Conservation (phyloP, 2,329 filamentous ascomycete species). For the Chaetomiaceae sp. region DNA sequence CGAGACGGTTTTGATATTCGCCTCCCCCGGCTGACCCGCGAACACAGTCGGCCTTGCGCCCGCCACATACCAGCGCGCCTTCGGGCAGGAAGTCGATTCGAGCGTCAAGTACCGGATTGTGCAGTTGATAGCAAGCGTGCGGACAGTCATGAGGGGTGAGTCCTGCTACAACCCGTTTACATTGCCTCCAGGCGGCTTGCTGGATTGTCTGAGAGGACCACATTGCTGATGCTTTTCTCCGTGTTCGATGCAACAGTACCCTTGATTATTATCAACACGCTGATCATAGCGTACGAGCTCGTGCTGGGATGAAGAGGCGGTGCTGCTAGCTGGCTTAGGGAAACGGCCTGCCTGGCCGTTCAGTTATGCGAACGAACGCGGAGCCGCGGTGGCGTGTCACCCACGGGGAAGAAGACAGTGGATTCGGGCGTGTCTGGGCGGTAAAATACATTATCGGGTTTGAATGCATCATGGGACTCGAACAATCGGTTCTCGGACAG, state of each 20-base stretch:
- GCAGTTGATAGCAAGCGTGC: slow-evolving; percentile 82
- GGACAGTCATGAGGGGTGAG: slow-evolving; percentile 89
- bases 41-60: slow-evolving; percentile 77
- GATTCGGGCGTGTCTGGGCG: neutral
- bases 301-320: slow-evolving; percentile 56
- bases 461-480: no score
- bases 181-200: neutral
- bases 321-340: neutral
- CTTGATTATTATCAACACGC: slow-evolving; percentile 72
- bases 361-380: neutral
- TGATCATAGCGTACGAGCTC: slow-evolving; percentile 79
- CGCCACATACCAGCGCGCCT: slow-evolving; percentile 64
- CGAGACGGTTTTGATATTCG: neutral
- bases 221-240: no score
- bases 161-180: slow-evolving; percentile 23
- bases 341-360: neutral
- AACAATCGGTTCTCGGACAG: no score
- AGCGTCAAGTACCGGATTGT: slow-evolving; percentile 83
- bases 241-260: slow-evolving; percentile 61
- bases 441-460: neutral
- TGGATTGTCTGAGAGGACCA: neutral
- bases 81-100: slow-evolving; percentile 65
- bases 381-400: neutral
- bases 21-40: slow-evolving; percentile 23
- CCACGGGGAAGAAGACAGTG: neutral